Conservation (phyloP, 345 rosid species). For the Camelina laxa region DNA sequence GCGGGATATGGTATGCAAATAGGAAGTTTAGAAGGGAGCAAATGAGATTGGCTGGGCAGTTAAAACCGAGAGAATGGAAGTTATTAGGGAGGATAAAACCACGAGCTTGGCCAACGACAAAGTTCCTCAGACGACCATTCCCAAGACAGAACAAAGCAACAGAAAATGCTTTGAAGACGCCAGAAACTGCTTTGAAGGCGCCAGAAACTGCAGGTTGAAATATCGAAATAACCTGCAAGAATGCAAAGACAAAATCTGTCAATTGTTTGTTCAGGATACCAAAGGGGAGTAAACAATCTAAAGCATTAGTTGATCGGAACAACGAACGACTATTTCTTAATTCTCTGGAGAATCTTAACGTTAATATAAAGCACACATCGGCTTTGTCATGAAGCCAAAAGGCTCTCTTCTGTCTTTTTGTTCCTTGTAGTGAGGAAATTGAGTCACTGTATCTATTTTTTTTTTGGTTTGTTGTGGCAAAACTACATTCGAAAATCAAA, state of each 20-base stretch:
- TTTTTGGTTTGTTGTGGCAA: background rate
- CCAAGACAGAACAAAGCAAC: slow-evolving; percentile 51
- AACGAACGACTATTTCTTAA: background rate
- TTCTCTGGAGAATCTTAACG: slow-evolving; percentile 1
- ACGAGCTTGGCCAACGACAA: slow-evolving; percentile 54
- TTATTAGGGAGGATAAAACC: slow-evolving; percentile 64
- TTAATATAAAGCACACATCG: slow-evolving; percentile 9
- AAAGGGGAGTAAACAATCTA: slow-evolving; percentile 1
- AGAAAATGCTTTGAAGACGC: slow-evolving; percentile 42
- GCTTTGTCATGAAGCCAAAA: slow-evolving; percentile 27
- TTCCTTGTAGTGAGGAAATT: slow-evolving; percentile 6
- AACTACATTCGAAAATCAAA: background rate
- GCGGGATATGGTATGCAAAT: slow-evolving; percentile 89
- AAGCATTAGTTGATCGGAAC: slow-evolving; percentile 5
- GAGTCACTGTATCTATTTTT: background rate
- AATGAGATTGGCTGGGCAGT: slow-evolving; percentile 74
- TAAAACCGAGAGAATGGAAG: slow-evolving; percentile 75
- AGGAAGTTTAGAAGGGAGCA: slow-evolving; percentile 83
- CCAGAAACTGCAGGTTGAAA: slow-evolving; percentile 29
- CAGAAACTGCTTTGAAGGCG: slow-evolving; percentile 41
- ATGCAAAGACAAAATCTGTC: background rate
- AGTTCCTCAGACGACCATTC: slow-evolving; percentile 56
- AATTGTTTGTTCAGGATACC: slow-evolving; percentile 1
- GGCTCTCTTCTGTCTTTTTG: slow-evolving; percentile 4
- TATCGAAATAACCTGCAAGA: background rate